Evolutionary conservation across 495 filamentous ascomycete species (phyloP), one percentile per base, ranked within the genome.

Genomic region (Mytilinidion resinicola): DNA sequence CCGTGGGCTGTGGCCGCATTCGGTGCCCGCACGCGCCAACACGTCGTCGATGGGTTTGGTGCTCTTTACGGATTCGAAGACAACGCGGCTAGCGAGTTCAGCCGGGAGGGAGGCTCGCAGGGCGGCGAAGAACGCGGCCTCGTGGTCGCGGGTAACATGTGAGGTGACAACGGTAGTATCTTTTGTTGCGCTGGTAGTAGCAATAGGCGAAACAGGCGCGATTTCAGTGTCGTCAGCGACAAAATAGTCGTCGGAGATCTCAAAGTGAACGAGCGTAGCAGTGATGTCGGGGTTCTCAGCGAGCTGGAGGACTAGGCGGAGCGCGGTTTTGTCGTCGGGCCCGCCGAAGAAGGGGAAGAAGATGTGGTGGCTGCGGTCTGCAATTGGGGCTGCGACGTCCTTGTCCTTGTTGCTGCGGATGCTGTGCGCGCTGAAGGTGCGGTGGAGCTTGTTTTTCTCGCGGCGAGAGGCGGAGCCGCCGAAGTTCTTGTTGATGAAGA

Each of bases 311-410:
- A 93, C 84, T 35, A 96, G 81, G 5, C 85, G 78, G 0, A 96
- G 76, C 0, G 91, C 90, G 43, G 84, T 80, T n/a, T 81, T 83
- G 68, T 96, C 92, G 70, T 97, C 93, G 2, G 77, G 69, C 4
- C 91, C 89, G 43, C 93, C 93, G 57, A 95, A 84, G 73, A 87
- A 96, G 2, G 90, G 89, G 51, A 96, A 75, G 64, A 95, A 90
- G 60, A 98, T 77, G 62, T 95, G 91, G 67, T 96, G 91, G 33
- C 82, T 84, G 53, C 83, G 86, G 61, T 89, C 80, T 11, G 72
- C 71, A 42, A 82, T 73, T 12, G 77, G 84, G 34, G 73, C 72
- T 9, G 74, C 72, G 43, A 69, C 55, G 54, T 79, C 78, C 3
- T 74, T 48, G 33, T 56, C 51, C 1, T 20, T 70, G n/a, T 73